A percentile compares a stretch with the other conserved stretches of the same genome.
These are phyloP conservation scores for Aspergillus awamori DNA, from an alignment of 2,329 filamentous ascomycete species.

Conservation along the genomic window DNA sequence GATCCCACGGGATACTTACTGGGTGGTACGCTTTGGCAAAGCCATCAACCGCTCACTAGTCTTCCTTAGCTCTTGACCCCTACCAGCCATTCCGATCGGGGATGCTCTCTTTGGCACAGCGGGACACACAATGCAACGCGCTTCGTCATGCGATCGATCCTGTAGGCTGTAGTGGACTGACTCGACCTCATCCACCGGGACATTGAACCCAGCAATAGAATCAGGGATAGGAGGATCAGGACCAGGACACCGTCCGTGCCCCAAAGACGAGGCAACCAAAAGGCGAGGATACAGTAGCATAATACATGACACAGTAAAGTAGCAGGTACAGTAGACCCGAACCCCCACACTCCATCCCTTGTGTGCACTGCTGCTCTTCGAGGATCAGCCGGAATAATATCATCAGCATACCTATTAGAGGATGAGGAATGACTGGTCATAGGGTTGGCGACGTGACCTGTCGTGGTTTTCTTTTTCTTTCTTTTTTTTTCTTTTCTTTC, in stretches of 20 bases:
- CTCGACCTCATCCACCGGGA: background rate
- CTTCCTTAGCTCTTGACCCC: background rate
- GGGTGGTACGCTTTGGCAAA: background rate
- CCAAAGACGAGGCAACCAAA: background rate
- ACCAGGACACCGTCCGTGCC: background rate
- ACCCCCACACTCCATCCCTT: no score
- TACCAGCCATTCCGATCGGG: slow-evolving; percentile 5
- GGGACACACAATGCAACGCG: background rate
- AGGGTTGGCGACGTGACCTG: background rate
- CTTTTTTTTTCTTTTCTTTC: background rate
- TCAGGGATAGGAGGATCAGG: background rate
- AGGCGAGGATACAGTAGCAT: background rate
- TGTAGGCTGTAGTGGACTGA: background rate
- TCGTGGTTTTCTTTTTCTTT: background rate
- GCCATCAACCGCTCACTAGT: slow-evolving; percentile 4
- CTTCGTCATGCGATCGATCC: background rate
- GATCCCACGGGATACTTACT: slow-evolving; percentile 1
- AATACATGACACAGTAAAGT: background rate
- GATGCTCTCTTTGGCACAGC: background rate
- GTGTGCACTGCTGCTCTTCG: background rate
- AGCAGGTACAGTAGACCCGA: background rate
- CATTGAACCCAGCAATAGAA: background rate
- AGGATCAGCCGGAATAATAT: background rate
- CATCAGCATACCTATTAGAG: background rate
- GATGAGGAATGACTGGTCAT: background rate